A percentile compares a stretch with the other conserved stretches of the same genome.
Conservation (phyloP, 441 rosid species). For the Arabidopsis lyrata region DNA sequence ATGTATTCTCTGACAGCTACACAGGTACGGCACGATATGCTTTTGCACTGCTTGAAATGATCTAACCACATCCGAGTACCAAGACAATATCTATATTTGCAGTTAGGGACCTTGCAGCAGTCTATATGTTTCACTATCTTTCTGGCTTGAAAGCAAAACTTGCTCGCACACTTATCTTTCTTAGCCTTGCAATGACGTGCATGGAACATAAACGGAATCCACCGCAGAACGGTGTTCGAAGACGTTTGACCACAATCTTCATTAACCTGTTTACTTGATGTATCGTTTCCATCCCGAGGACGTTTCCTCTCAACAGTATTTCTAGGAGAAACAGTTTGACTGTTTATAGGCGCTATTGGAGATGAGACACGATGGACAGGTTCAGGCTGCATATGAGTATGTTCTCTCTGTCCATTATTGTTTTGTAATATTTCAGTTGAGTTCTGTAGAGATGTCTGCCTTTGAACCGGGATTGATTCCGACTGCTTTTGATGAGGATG, state of each 20-base stretch:
- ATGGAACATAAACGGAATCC: slow-evolving; percentile 83
- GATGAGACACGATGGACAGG: slow-evolving; percentile 60
- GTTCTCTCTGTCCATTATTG: slow-evolving; percentile 28
- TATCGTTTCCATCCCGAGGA: slow-evolving; percentile 48
- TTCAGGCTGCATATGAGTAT: slow-evolving; percentile 65
- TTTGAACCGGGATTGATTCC: slow-evolving; percentile 21
- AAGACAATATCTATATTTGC: slow-evolving; percentile 72
- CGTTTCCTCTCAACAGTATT: slow-evolving; percentile 46
- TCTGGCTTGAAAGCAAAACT: slow-evolving; percentile 60
- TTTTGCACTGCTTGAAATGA: slow-evolving; percentile 70
- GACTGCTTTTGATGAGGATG: slow-evolving; percentile 9
- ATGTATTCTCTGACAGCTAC: slow-evolving; percentile 64
- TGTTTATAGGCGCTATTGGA: slow-evolving; percentile 55
- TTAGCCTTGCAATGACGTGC: slow-evolving; percentile 78
- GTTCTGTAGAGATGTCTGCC: slow-evolving; percentile 13
- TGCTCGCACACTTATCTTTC: slow-evolving; percentile 69
- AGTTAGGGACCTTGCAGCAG: slow-evolving; percentile 61
- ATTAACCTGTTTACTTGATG: slow-evolving; percentile 55
- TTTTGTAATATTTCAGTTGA: slow-evolving; percentile 13
- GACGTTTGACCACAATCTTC: slow-evolving; percentile 38
- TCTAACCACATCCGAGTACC: slow-evolving; percentile 60
- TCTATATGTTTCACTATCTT: slow-evolving; percentile 65
- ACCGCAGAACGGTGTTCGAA: slow-evolving; percentile 35
- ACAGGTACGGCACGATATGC: slow-evolving; percentile 76
- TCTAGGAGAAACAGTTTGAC: slow-evolving; percentile 51